These are phyloP conservation scores for Maudiozyma humilis DNA, from an alignment of 1,139 yeast genomes.

Conservation along the genomic window DNA sequence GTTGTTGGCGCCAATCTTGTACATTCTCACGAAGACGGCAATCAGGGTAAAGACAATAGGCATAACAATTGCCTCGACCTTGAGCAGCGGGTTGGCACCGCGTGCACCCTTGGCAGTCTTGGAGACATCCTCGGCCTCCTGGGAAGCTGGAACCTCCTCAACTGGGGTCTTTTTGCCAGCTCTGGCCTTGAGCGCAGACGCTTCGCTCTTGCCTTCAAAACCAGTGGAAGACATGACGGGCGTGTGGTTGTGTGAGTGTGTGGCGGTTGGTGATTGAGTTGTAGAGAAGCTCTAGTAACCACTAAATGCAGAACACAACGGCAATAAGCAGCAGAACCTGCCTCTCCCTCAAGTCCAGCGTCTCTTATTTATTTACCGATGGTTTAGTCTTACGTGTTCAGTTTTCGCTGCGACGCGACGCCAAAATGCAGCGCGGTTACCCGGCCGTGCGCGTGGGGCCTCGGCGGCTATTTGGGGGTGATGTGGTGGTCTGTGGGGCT, in stretches of 20 bases:
- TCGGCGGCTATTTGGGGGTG: neutral
- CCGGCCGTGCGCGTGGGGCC: too few relatives aligned
- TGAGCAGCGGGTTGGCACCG: conserved; percentile 11
- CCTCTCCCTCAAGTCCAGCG: too few relatives aligned
- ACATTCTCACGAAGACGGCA: conserved; percentile 67
- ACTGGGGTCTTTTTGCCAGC: neutral
- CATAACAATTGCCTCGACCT: conserved; percentile 41
- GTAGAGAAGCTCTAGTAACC: too few relatives aligned
- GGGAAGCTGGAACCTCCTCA: conserved; percentile 2
- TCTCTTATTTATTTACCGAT: neutral
- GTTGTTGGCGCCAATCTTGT: conserved; percentile 59
- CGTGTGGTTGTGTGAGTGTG: too few relatives aligned
- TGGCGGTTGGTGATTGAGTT: too few relatives aligned
- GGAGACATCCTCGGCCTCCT: conserved; percentile 3
- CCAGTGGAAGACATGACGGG: conserved; percentile 17
- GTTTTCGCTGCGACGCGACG: neutral
- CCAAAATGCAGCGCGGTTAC: neutral
- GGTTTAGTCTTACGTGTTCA: conserved; percentile 7
- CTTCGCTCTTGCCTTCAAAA: conserved; percentile 13
- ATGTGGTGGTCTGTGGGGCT: neutral
- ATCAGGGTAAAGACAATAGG: conserved; percentile 56
- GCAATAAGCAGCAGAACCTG: too few relatives aligned
- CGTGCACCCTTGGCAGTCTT: conserved; percentile 4
- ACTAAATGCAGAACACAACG: too few relatives aligned
- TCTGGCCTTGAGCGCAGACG: conserved; percentile 13